Percentiles rank a stretch among this genome's conserved stretches.
These are phyloP conservation scores for Erodium texanum DNA, from an alignment of 441 rosid genomes.

Conservation along the genomic window DNA sequence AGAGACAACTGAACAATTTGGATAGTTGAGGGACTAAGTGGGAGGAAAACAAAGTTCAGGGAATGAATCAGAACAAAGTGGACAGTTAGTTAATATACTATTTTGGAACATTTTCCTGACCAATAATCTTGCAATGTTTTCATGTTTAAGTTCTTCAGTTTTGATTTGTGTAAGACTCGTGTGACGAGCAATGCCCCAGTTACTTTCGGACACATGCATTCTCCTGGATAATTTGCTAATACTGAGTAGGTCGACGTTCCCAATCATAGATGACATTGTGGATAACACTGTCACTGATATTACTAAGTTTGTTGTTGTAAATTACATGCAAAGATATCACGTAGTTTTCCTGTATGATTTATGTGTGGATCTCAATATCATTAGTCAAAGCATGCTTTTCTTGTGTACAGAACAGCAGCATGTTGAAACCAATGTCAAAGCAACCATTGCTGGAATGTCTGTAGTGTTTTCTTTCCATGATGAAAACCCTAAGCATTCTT, in stretches of 20 bases:
- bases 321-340: not conserved
- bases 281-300: too few species aligned
- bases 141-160: not conserved
- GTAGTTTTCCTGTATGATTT: not conserved
- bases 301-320: not conserved
- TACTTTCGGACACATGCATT: not conserved
- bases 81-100: not conserved
- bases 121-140: not conserved
- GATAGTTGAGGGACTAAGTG: not conserved
- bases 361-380: not conserved
- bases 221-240: not conserved
- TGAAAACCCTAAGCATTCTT: slow-evolving; percentile 30
- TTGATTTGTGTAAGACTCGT: not conserved
- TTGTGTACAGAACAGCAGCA: slow-evolving; percentile 65
- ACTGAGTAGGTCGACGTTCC: not conserved
- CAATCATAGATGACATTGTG: not conserved
- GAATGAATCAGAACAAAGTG: not conserved
- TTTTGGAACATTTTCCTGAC: not conserved
- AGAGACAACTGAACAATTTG: not conserved
- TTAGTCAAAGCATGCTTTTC: slow-evolving; percentile 13
- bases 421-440: slow-evolving; percentile 67
- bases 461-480: slow-evolving; percentile 60
- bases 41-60: not conserved
- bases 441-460: slow-evolving; percentile 62
- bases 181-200: not conserved